These are phyloP conservation scores for Penicillium simplicissimum DNA, from an alignment of 495 filamentous ascomycete species.

Conservation along the genomic window DNA sequence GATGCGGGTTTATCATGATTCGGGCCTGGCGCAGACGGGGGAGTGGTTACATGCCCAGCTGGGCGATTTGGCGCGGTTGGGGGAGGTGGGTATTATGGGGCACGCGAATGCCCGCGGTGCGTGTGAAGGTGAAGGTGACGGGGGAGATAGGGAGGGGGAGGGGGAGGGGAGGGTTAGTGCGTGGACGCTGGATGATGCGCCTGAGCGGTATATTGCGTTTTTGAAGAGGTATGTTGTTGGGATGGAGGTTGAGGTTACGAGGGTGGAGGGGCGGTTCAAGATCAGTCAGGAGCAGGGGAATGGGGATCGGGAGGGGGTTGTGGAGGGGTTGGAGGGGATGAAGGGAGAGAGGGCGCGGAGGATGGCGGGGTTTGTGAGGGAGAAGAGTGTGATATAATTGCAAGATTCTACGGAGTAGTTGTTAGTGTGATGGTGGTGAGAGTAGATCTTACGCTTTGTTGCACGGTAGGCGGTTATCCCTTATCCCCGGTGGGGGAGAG, in stretches of 20 bases:
- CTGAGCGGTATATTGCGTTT: slow-evolving; percentile 42
- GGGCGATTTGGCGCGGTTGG: slow-evolving; percentile 44
- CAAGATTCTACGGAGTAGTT: too few relatives aligned
- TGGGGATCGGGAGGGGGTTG: slow-evolving; percentile 46
- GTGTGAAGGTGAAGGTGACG: too few relatives aligned
- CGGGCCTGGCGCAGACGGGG: slow-evolving; percentile 32
- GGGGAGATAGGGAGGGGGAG: too few relatives aligned
- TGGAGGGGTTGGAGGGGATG: slow-evolving; percentile 47
- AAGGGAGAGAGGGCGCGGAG: slow-evolving; percentile 10
- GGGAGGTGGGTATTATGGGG: slow-evolving; percentile 52
- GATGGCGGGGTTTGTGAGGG: slow-evolving; percentile 25
- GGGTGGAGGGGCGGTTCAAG: slow-evolving; percentile 54
- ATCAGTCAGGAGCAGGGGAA: slow-evolving; percentile 53
- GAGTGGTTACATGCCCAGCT: slow-evolving; percentile 47
- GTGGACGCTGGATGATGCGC: slow-evolving; percentile 52
- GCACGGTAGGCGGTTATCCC: not conserved
- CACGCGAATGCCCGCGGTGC: slow-evolving; percentile 15
- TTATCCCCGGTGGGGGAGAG: not conserved
- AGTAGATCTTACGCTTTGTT: not conserved
- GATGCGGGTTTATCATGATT: slow-evolving; percentile 47
- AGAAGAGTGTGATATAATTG: not conserved
- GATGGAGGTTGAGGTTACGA: slow-evolving; percentile 44
- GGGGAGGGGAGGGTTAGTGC: slow-evolving; percentile 18
- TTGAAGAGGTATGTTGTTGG: slow-evolving; percentile 54
- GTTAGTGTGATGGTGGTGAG: not conserved